Conservation (phyloP, 495 filamentous ascomycete genomes). For the Penicillium silybi region DNA sequence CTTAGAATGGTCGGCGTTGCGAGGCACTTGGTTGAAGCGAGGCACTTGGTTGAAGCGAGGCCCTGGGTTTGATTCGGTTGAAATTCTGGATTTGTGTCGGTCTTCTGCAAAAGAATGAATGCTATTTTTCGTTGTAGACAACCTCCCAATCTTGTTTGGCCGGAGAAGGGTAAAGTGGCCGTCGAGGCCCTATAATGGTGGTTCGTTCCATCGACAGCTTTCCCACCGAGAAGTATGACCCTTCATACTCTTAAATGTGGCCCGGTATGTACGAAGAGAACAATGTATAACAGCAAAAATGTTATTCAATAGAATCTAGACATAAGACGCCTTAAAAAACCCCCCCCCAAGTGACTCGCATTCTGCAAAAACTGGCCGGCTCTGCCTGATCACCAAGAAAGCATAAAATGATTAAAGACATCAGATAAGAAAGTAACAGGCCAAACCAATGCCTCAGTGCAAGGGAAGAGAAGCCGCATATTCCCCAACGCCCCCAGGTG, state of each 20-base stretch:
- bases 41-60: background rate
- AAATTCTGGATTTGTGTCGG: background rate
- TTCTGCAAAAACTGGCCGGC: conserved; percentile 12
- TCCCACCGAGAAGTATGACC: background rate
- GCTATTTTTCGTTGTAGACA: background rate
- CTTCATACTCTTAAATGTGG: background rate
- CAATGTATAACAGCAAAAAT: background rate
- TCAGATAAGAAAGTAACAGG: conserved; percentile 3
- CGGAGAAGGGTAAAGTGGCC: too few relatives aligned
- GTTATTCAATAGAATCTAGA: background rate
- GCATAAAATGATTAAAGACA: conserved; percentile 7
- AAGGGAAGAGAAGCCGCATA: conserved; percentile 7
- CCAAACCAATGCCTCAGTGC: conserved; percentile 1
- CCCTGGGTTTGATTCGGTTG: background rate
- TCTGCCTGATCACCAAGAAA: conserved; percentile 18
- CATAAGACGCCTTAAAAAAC: background rate
- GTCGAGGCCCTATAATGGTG: too few relatives aligned
- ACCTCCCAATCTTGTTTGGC: too few relatives aligned
- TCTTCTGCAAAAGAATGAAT: background rate
- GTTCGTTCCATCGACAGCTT: too few relatives aligned
- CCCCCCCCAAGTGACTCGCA: conserved; percentile 2
- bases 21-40: background rate
- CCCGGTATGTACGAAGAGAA: background rate
- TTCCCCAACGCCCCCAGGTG: background rate
- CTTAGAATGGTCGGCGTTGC: conserved; percentile 1